Conservation (phyloP, 345 rosid species). For the Toxicodendron radicans region DNA sequence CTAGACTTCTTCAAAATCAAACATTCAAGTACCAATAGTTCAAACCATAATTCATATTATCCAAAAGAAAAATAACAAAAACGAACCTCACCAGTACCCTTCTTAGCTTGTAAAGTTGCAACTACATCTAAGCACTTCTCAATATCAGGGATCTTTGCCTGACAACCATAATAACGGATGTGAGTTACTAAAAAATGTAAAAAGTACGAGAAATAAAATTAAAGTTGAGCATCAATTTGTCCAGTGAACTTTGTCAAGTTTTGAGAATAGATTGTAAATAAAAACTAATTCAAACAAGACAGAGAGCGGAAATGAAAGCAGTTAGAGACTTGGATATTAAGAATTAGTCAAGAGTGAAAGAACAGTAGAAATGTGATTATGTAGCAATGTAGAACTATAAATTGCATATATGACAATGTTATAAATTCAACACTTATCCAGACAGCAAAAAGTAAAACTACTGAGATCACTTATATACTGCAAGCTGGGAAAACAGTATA, state of each 20-base stretch:
- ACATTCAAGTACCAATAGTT: neutral
- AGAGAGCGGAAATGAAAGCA: no score
- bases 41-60: neutral
- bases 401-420: neutral
- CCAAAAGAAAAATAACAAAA: slow-evolving; percentile 19
- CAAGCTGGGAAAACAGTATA: neutral
- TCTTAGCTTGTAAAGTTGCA: slow-evolving; percentile 80
- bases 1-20: neutral
- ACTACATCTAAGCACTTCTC: slow-evolving; percentile 89
- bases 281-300: no score
- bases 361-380: neutral
- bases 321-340: neutral
- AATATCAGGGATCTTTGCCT: slow-evolving; percentile 94
- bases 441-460: neutral
- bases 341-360: neutral
- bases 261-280: no score
- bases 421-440: neutral
- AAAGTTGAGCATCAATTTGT: no score
- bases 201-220: neutral
- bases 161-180: slow-evolving; percentile 23
- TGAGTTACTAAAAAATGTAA: slow-evolving; percentile 3
- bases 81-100: slow-evolving; percentile 87
- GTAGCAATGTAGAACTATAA: neutral
- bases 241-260: no score
- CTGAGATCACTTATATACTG: neutral